Conservation (phyloP, 208 protist genomes). For the Acanthamoeba sp. region DNA sequence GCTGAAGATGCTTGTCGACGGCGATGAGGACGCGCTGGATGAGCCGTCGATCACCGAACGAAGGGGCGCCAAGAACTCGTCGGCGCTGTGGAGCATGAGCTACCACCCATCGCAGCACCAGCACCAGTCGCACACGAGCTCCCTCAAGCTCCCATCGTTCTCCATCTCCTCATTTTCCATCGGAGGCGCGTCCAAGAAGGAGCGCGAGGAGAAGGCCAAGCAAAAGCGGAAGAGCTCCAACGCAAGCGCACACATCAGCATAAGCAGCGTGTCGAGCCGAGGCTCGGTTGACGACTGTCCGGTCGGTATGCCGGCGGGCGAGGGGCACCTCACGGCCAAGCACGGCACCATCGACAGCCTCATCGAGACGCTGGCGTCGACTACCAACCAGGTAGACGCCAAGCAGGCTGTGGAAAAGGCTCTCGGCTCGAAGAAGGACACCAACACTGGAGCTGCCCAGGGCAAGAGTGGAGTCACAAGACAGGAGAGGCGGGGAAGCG, state of each 20-base stretch:
- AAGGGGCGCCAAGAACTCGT: conserved; percentile 33
- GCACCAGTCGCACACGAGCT: background rate
- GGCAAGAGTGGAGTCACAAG: background rate
- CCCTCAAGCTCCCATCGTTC: conserved; percentile 31
- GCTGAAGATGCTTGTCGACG: conserved; percentile 30
- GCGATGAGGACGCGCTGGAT: conserved; percentile 28
- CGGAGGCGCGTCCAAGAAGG: background rate
- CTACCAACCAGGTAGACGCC: background rate
- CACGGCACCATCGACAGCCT: conserved; percentile 26
- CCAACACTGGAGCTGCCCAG: background rate
- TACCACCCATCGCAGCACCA: background rate
- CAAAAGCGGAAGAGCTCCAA: background rate
- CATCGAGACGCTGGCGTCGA: conserved; percentile 22
- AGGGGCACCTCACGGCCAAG: background rate
- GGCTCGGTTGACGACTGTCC: background rate
- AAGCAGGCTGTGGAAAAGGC: background rate
- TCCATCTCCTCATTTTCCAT: conserved; percentile 12
- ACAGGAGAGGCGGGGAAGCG: background rate
- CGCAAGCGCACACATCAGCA: background rate
- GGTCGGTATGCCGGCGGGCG: background rate
- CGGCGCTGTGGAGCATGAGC: conserved; percentile 22
- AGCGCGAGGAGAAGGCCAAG: background rate
- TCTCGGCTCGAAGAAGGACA: background rate
- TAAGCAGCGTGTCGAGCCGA: background rate
- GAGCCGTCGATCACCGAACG: conserved; percentile 23